Evolutionary conservation across 2,329 filamentous ascomycete species (phyloP), one percentile per base, ranked within the genome.

Genomic region (Alternaria longipes): DNA sequence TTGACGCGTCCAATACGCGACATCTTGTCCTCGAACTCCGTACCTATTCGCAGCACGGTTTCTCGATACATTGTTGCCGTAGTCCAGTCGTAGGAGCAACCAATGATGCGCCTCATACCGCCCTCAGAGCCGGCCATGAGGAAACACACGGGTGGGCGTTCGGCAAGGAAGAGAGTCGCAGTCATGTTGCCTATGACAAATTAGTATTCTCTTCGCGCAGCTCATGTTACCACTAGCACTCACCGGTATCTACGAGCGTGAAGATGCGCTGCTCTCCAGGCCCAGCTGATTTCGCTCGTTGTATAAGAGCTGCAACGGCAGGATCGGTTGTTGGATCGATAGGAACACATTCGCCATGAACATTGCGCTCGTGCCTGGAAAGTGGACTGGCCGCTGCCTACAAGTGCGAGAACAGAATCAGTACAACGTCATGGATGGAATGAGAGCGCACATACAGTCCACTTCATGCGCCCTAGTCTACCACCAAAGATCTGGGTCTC

Each of bases 81-180:
- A 0, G 73, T 77, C 78, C 78, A 81, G 61, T 84, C 81, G 55
- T 83, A 84, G 0, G 80, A 83, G 63, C 81, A 83, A 16, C 81
- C 70, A 5, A 84, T 66, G 3, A 80, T 80, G 8, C 83, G 75
- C 58, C 83, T 81, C 79, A 83, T 81, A 2, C 82, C 82, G 5
- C 80, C 80, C 60, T 84, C 83, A 1, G 69, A 67, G 8, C 80
- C 82, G n/a, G 77, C 79, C n/a, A 83, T 63, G 8, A 84, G 65
- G 54, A 83, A 75, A 34, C 76, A 79, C 2, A 80, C 72, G 0
- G 83, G 83, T 1, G 82, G 81, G 0, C 78, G 67, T 8, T 63
- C 67, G 4, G 81, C 80, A 16, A 66, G 59, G 62, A 84, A 82
- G 7, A 81, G 65, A 0, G 78, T 82, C 2, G 79, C 79, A 5